phyloP scores from a whole-genome alignment of 2,329 filamentous ascomycete species.

The Talaromyces islandicus region DNA sequence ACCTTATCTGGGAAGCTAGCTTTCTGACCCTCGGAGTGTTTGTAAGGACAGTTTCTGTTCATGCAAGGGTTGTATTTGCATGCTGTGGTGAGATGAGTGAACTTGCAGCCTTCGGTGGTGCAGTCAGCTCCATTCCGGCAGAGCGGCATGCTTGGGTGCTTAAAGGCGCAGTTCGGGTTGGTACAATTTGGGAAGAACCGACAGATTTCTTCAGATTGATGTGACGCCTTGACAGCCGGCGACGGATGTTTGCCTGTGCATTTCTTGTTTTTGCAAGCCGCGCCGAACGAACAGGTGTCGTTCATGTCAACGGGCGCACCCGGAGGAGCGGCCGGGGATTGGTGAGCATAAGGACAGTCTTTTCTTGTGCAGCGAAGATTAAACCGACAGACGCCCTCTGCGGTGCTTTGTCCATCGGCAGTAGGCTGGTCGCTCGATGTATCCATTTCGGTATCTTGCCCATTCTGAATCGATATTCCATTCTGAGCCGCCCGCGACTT shows the following conservation, averaged over 20 bases:
- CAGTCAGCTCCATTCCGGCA: slow-evolving; percentile 92
- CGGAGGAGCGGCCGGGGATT: slow-evolving; percentile 81
- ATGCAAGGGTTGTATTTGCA: slow-evolving; percentile 91
- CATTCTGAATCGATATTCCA: slow-evolving; percentile 16
- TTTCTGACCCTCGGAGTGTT: slow-evolving; percentile 85
- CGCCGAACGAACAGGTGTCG: slow-evolving; percentile 77
- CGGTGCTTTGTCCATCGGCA: slow-evolving; percentile 44
- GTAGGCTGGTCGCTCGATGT: slow-evolving; percentile 31
- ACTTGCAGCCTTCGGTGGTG: slow-evolving; percentile 74
- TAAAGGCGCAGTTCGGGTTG: slow-evolving; percentile 81
- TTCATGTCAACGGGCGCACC: slow-evolving; percentile 70
- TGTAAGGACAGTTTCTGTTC: slow-evolving; percentile 81
- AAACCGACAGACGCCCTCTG: slow-evolving; percentile 74
- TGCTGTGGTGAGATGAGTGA: slow-evolving; percentile 75
- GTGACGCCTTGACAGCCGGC: slow-evolving; percentile 70
- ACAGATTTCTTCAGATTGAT: slow-evolving; percentile 80
- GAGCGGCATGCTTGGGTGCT: slow-evolving; percentile 76
- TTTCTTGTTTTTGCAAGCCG: slow-evolving; percentile 92
- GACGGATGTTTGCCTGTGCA: slow-evolving; percentile 90
- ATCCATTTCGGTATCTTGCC: slow-evolving; percentile 27
- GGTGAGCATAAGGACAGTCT: slow-evolving; percentile 89
- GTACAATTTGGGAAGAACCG: slow-evolving; percentile 89
- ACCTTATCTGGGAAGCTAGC: slow-evolving; percentile 83
- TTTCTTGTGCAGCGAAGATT: slow-evolving; percentile 83
- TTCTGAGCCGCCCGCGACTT: slow-evolving; percentile 39